Conservation (phyloP, 306 rosid genomes). For the Cucumis hystrix region DNA sequence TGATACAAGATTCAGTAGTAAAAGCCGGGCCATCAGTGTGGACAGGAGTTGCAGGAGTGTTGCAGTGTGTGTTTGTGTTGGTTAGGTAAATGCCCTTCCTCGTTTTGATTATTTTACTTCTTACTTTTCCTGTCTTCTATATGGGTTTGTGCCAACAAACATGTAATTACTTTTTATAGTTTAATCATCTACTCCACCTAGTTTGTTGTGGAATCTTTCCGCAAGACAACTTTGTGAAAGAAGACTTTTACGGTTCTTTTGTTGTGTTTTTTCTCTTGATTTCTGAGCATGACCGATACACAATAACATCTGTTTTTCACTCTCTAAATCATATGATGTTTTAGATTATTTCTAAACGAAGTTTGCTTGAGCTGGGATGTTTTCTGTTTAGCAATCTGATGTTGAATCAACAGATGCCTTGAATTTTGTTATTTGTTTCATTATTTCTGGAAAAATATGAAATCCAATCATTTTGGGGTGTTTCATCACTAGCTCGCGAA, state of each 20-base stretch:
- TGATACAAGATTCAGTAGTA: constrained; percentile 83
- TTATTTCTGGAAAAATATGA: background rate
- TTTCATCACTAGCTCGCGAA: background rate
- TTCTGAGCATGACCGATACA: background rate
- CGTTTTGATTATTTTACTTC: constrained; percentile 2
- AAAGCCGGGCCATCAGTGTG: constrained; percentile 75
- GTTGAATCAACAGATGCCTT: background rate
- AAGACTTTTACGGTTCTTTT: background rate
- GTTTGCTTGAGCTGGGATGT: background rate
- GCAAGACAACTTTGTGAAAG: background rate
- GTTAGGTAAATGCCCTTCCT: constrained; percentile 40
- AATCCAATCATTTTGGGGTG: background rate
- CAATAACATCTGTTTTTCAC: background rate
- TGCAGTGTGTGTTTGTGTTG: constrained; percentile 82
- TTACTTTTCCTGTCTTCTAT: background rate
- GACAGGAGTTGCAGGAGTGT: constrained; percentile 92
- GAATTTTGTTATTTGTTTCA: background rate
- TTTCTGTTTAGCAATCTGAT: background rate
- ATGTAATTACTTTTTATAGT: background rate
- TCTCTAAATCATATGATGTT: background rate
- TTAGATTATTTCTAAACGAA: background rate
- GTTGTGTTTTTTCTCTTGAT: background rate
- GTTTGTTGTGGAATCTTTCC: background rate
- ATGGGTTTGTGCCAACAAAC: background rate
- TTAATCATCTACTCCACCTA: background rate